Evolutionary conservation across 2,329 filamentous ascomycete species (phyloP).

Genomic region (Penicillium carneum): DNA sequence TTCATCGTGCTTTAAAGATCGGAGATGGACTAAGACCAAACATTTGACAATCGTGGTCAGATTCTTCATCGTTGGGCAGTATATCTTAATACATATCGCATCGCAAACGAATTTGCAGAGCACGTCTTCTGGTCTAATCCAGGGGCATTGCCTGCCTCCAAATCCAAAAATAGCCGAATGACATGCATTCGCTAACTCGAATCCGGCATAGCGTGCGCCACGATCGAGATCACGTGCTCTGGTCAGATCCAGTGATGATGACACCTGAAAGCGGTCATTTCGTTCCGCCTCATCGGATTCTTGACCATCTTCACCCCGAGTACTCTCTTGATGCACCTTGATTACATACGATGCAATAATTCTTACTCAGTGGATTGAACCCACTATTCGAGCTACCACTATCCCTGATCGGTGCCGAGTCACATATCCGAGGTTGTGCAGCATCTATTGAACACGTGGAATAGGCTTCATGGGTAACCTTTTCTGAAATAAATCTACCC

Average conservation of each 20-base stretch:
- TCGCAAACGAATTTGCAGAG: too few species aligned
- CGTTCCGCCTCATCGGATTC: neutral
- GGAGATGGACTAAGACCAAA: too few species aligned
- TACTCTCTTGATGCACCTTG: neutral
- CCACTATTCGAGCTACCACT: neutral
- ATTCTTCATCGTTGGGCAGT: too few species aligned
- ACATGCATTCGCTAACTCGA: constrained; percentile 3
- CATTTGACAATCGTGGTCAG: too few species aligned
- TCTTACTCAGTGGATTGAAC: neutral
- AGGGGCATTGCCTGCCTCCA: neutral
- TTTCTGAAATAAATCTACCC: neutral
- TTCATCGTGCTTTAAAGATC: neutral
- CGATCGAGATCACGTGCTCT: constrained; percentile 2
- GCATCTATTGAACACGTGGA: constrained; percentile 15
- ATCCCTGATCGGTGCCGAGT: neutral
- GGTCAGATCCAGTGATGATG: constrained; percentile 6
- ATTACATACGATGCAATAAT: neutral
- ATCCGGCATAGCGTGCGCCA: neutral
- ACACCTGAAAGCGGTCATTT: constrained; percentile 14
- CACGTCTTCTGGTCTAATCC: neutral
- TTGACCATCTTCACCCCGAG: neutral
- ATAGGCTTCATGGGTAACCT: constrained; percentile 9
- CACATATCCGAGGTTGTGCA: neutral
- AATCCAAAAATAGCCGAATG: neutral
- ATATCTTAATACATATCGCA: too few species aligned